Evolutionary conservation across 495 filamentous ascomycete genomes (phyloP), one percentile per base, ranked within the genome.

Genomic region (Parathielavia hyrcaniae): DNA sequence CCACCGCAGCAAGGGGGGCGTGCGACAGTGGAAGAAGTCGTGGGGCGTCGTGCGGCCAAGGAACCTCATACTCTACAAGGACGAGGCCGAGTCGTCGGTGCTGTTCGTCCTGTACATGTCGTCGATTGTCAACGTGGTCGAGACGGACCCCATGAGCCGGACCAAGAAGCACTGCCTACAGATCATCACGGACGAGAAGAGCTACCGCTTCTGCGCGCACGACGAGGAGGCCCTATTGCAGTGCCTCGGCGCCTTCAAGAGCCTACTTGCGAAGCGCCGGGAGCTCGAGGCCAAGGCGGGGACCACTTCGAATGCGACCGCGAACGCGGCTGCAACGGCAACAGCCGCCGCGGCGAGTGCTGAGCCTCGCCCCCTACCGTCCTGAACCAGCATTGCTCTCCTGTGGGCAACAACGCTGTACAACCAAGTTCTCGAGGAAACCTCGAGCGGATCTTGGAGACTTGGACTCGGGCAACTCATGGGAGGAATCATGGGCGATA

Each of bases 1-100:
- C 59, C 81, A 96, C 26, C 90, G 88, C 59, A 87, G 86, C 59
- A 91, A 91, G 63, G 79, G 87, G n/a, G 89, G 88, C 7, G 86
- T 98, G 40, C 84, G 86, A 36, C 89, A 93, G 65, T 98, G 93
- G 93, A 97, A 95, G 76, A 86, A 88, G 60, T 78, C 89, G 35
- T 98, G 93, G 93, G 85, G 86, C 0, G 93, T 98, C 0, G 74
- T 97, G n/a, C 87, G 91, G 36, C 85, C 90, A 0, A 86, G 87
- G 58, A 89, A 89, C 53, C 72, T 97, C 48, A 88, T 90, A 8
- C 83, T 97, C 20, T 97, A 98, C 75, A 97, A 97, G 72, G 86
- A 91, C 64, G 91, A 95, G 34, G 71, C 83, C 70, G 93, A 98
- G 74, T 97, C 97, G 69, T 86, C 87, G 17, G 89, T 92, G 3